These are phyloP conservation scores for Phialocephala subalpina DNA, from an alignment of 2,329 filamentous ascomycete species.

Conservation along the genomic window DNA sequence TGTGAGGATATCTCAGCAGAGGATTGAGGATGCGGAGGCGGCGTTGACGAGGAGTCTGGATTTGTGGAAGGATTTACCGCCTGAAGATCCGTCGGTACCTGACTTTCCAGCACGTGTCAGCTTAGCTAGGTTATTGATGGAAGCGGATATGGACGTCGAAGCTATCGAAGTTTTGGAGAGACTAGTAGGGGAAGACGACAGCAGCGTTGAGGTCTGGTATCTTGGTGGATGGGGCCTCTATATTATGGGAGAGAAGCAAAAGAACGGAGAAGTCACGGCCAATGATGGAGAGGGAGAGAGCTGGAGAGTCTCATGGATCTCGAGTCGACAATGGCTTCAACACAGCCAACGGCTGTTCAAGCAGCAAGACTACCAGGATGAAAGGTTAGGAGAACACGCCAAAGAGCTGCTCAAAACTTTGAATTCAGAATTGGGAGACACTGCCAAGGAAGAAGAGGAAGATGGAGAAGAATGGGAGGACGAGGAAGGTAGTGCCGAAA, in stretches of 20 bases:
- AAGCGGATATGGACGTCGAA: conserved; percentile 85
- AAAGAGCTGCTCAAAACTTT: conserved; percentile 73
- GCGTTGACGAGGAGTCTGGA: conserved; percentile 82
- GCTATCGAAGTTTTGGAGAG: conserved; percentile 87
- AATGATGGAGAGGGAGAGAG: conserved; percentile 51
- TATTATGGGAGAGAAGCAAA: conserved; percentile 76
- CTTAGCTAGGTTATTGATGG: conserved; percentile 85
- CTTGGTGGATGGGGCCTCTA: conserved; percentile 93
- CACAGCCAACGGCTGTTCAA: conserved; percentile 83
- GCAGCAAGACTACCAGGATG: conserved; percentile 84
- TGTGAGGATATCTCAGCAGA: conserved; percentile 87
- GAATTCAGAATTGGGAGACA: conserved; percentile 69
- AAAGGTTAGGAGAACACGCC: conserved; percentile 77
- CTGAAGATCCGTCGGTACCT: conserved; percentile 76
- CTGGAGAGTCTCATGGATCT: conserved; percentile 66
- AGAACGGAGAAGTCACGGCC: conserved; percentile 47
- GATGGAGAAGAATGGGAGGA: conserved; percentile 60
- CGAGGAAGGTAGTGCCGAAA: conserved; percentile 56
- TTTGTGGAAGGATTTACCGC: conserved; percentile 82
- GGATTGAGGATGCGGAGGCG: conserved; percentile 79
- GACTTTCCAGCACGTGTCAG: conserved; percentile 88
- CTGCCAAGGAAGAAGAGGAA: conserved; percentile 61
- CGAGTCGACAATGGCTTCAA: conserved; percentile 83
- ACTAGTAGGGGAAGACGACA: conserved; percentile 87
- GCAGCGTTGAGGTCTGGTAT: conserved; percentile 97